These are phyloP conservation scores for Talaromyces rugulosus DNA, from an alignment of 2,329 filamentous ascomycete species.

Conservation along the genomic window DNA sequence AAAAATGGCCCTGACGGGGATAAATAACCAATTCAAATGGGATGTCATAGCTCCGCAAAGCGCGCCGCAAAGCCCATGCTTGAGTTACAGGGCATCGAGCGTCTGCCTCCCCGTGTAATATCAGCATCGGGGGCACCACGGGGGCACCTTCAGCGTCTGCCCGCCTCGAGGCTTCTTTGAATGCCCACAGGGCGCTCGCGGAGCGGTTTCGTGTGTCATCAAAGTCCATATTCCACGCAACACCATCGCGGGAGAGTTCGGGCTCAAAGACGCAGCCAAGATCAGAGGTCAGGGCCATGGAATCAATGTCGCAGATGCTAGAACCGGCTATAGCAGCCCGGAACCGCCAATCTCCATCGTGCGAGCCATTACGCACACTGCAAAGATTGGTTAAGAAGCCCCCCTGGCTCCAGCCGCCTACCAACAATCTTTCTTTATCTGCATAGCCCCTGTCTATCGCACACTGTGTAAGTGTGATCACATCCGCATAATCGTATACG, in stretches of 20 bases:
- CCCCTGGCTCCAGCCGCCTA: slow-evolving; percentile 15
- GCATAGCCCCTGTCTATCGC: slow-evolving; percentile 14
- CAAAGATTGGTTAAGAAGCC: slow-evolving; percentile 14
- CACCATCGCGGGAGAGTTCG: slow-evolving; percentile 11
- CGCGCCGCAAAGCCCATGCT: slow-evolving; percentile 13
- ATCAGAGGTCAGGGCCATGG: slow-evolving; percentile 15
- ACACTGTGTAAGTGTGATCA: slow-evolving; percentile 14
- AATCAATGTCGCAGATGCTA: slow-evolving; percentile 15
- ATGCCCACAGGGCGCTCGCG: slow-evolving; percentile 14
- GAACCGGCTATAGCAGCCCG: slow-evolving; percentile 13
- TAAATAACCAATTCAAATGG: slow-evolving; percentile 13
- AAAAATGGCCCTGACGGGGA: slow-evolving; percentile 11
- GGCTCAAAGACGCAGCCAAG: slow-evolving; percentile 10
- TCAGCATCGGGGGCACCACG: slow-evolving; percentile 15
- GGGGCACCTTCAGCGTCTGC: background rate
- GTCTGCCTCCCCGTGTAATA: slow-evolving; percentile 16
- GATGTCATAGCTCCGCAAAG: slow-evolving; percentile 6
- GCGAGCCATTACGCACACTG: slow-evolving; percentile 11
- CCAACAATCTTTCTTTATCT: slow-evolving; percentile 12
- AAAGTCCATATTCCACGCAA: slow-evolving; percentile 13
- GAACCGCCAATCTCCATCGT: slow-evolving; percentile 11
- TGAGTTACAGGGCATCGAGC: slow-evolving; percentile 14
- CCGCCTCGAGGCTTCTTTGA: slow-evolving; percentile 9
- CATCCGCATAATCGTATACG: slow-evolving; percentile 14
- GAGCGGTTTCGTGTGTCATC: slow-evolving; percentile 6